Conservation (phyloP, 345 rosid genomes). For the Garcia nutans region DNA sequence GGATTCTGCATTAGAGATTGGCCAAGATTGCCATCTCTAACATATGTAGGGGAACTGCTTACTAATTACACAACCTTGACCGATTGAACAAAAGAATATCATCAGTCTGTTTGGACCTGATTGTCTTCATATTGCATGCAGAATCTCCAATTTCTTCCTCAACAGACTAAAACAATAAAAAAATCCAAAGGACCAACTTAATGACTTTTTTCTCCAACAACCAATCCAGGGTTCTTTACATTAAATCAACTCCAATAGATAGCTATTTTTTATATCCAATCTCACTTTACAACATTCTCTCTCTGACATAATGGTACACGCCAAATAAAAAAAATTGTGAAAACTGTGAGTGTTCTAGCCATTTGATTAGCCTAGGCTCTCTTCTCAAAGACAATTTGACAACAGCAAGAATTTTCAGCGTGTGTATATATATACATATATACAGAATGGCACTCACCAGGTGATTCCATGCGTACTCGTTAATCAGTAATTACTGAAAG, state of each 20-base stretch:
- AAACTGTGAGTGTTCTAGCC: no score
- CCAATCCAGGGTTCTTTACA: neutral
- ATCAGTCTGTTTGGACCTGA: neutral
- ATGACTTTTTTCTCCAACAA: neutral
- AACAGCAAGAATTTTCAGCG: neutral
- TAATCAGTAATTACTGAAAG: slow-evolving; percentile 13
- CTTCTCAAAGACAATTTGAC: neutral
- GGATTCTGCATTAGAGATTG: no score
- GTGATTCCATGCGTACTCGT: slow-evolving; percentile 56
- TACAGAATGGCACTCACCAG: slow-evolving; percentile 34
- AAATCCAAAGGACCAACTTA: neutral
- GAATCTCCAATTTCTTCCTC: neutral
- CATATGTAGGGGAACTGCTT: no score
- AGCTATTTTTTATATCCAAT: neutral
- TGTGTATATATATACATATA: neutral
- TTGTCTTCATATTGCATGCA: neutral
- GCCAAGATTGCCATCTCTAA: no score
- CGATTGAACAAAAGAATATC: no score
- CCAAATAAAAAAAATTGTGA: no score
- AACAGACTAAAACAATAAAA: neutral
- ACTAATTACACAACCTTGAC: no score
- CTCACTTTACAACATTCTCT: neutral
- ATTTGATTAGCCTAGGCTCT: neutral
- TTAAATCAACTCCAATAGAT: no score
- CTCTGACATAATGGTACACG: neutral